phyloP scores from a whole-genome alignment of 805 yeast genomes.

The Lachancea thermotolerans region DNA sequence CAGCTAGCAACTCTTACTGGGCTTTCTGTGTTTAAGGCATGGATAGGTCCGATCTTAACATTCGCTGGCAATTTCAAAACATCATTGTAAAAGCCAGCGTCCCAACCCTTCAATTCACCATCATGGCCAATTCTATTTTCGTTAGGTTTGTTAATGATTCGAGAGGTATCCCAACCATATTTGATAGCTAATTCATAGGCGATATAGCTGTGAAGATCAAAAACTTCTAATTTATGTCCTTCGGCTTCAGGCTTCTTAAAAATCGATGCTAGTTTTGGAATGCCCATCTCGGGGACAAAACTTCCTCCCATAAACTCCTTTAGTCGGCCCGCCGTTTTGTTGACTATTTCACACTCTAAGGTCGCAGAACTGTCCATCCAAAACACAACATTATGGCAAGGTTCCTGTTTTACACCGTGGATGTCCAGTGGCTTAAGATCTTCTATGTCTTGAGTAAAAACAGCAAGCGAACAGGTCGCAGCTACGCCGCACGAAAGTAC shows the following conservation, averaged over 20 bases:
- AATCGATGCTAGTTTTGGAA: conserved; percentile 44
- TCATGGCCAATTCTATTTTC: conserved; percentile 39
- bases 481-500: conserved; percentile 35
- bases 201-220: conserved; percentile 47
- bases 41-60: conserved; percentile 21
- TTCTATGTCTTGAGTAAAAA: conserved; percentile 24
- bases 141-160: conserved; percentile 7
- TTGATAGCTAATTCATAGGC: conserved; percentile 25
- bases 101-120: conserved; percentile 56
- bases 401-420: conserved; percentile 16
- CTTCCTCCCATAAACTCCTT: conserved; percentile 36
- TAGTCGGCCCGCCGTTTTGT: conserved; percentile 14
- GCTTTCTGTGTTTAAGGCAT: conserved; percentile 4
- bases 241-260: conserved; percentile 23
- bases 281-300: conserved; percentile 51
- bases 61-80: conserved; percentile 17
- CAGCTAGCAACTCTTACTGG: conserved; percentile 39
- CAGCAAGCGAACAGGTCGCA: conserved; percentile 58
- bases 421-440: conserved; percentile 31
- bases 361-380: conserved; percentile 55
- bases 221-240: conserved; percentile 30
- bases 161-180: conserved; percentile 10
- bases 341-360: conserved; percentile 30
- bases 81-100: conserved; percentile 19
- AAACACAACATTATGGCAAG: conserved; percentile 39